Percentiles rank a stretch among this genome's conserved stretches.
Conservation (phyloP, 1,284 basidiomycete genomes). For the Cutaneotrichosporon dermatis region DNA sequence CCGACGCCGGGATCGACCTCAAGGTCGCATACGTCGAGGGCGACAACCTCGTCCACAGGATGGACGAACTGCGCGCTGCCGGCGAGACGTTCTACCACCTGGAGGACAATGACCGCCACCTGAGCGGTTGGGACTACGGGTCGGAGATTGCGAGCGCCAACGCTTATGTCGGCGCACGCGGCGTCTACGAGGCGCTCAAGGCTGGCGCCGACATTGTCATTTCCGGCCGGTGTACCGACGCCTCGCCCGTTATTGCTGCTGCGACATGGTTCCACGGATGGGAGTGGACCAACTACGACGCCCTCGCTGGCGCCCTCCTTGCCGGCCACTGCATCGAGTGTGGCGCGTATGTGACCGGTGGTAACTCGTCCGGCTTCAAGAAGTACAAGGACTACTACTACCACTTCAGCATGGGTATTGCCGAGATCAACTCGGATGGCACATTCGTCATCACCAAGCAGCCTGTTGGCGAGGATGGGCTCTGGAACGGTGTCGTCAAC, state of each 20-base stretch:
- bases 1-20: conserved; percentile 3
- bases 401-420: conserved; percentile 27
- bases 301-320: conserved; percentile 25
- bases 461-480: neutral
- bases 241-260: conserved; percentile 22
- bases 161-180: conserved; percentile 18
- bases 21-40: conserved; percentile 19
- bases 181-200: conserved; percentile 12
- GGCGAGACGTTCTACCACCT: conserved; percentile 21
- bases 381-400: conserved; percentile 17
- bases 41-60: conserved; percentile 16
- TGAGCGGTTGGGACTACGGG: conserved; percentile 9
- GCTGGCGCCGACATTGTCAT: conserved; percentile 32
- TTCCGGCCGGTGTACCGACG: conserved; percentile 29
- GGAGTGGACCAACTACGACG: conserved; percentile 20
- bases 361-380: conserved; percentile 28
- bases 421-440: conserved; percentile 27
- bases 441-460: conserved; percentile 24
- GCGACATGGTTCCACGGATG: conserved; percentile 29
- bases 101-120: conserved; percentile 7
- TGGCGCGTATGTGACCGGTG: conserved; percentile 29
- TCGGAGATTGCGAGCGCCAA: conserved; percentile 10
- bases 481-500: conserved; percentile 17
- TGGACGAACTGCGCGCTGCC: conserved; percentile 6
- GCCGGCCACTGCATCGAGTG: conserved; percentile 25